These are phyloP conservation scores for Cochlearia excelsa DNA, from an alignment of 345 rosid genomes.

Conservation along the genomic window DNA sequence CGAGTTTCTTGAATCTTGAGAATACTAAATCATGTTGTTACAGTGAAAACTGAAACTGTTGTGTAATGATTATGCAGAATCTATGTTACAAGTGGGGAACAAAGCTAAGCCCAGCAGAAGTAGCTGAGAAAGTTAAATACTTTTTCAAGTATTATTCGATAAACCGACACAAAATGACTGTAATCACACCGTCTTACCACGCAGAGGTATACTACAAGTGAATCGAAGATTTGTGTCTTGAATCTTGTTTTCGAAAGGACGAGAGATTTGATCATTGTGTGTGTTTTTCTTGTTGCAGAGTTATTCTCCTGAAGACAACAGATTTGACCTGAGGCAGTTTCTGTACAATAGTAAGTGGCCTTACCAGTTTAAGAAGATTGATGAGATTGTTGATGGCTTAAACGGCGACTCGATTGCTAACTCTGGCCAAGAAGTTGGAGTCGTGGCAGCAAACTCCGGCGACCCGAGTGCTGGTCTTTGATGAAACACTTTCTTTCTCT, in stretches of 20 bases:
- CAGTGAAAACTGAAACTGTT: slow-evolving; percentile 23
- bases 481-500: slow-evolving; percentile 14
- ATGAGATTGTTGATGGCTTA: slow-evolving; percentile 62
- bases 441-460: slow-evolving; percentile 61
- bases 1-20: not conserved
- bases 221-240: not conserved
- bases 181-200: slow-evolving; percentile 88
- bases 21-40: not conserved
- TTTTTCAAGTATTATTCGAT: slow-evolving; percentile 95
- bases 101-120: slow-evolving; percentile 68
- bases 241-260: too few species aligned
- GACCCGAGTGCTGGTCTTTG: slow-evolving; percentile 61
- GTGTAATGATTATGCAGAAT: slow-evolving; percentile 49
- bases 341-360: slow-evolving; percentile 86
- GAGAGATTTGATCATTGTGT: too few species aligned
- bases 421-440: slow-evolving; percentile 45
- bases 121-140: slow-evolving; percentile 86
- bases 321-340: slow-evolving; percentile 88
- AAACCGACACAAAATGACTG: slow-evolving; percentile 96
- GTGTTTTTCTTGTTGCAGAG: slow-evolving; percentile 48
- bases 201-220: slow-evolving; percentile 64
- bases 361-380: slow-evolving; percentile 79
- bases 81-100: slow-evolving; percentile 93
- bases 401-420: slow-evolving; percentile 55
- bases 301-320: slow-evolving; percentile 90